phyloP scores from a whole-genome alignment of 2,329 filamentous ascomycete genomes.

The Hymenoscyphus fraxineus region DNA sequence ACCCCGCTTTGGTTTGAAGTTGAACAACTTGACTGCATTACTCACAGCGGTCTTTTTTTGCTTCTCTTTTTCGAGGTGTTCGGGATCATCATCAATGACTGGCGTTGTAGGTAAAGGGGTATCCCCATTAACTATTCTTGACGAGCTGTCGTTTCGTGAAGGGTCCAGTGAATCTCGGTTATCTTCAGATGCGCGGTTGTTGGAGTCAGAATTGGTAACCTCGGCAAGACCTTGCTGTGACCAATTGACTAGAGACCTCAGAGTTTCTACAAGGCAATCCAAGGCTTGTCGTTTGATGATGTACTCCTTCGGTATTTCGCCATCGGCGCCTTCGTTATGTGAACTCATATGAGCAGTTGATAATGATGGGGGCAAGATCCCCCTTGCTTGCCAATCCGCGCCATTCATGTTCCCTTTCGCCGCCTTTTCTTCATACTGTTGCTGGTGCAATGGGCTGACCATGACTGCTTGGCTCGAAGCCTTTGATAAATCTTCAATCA shows the following conservation, averaged over 20 bases:
- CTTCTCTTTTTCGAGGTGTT: conserved; percentile 91
- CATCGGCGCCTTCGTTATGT: conserved; percentile 53
- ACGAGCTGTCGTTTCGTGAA: conserved; percentile 55
- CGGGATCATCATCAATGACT: conserved; percentile 81
- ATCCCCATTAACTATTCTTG: conserved; percentile 51
- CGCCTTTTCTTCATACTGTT: conserved; percentile 78
- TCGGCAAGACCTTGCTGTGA: conserved; percentile 65
- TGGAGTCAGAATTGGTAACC: conserved; percentile 47
- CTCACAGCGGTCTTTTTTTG: conserved; percentile 87
- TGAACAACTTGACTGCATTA: conserved; percentile 88
- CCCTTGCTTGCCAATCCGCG: conserved; percentile 79
- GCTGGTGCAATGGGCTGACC: conserved; percentile 74
- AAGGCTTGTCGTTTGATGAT: conserved; percentile 85
- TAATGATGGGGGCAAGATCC: conserved; percentile 81
- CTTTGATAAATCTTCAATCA: conserved; percentile 89
- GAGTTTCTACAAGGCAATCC: conserved; percentile 81
- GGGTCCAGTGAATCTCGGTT: conserved; percentile 75
- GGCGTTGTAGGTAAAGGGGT: conserved; percentile 63
- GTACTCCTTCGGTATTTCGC: conserved; percentile 82
- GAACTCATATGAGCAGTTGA: conserved; percentile 48
- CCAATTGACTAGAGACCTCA: conserved; percentile 91
- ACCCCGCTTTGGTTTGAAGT: conserved; percentile 95
- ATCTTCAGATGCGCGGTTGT: conserved; percentile 53
- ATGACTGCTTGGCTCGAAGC: conserved; percentile 76
- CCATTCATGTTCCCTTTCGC: conserved; percentile 47